phyloP scores from a whole-genome alignment of 2,329 filamentous ascomycete species.

The Xylaria multiplex region DNA sequence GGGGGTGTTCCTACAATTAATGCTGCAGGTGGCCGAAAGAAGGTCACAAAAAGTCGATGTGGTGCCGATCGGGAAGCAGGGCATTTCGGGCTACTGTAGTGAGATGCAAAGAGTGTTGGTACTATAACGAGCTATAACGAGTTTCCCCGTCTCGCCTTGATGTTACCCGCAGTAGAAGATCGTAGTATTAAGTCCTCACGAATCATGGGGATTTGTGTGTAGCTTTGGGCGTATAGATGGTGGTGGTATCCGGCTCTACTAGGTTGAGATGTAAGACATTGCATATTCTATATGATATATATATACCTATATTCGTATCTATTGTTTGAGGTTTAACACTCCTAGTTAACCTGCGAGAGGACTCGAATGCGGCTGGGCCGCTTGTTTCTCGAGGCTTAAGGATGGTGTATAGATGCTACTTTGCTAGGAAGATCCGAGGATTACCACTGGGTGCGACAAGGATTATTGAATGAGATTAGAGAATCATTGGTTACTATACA shows the following conservation, averaged over 20 bases:
- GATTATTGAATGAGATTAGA: slow-evolving; percentile 15
- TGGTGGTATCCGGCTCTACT: slow-evolving; percentile 12
- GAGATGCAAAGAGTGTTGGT: not conserved
- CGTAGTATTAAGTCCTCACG: slow-evolving; percentile 4
- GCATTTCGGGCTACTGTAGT: slow-evolving; percentile 23
- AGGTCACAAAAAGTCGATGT: slow-evolving; percentile 26
- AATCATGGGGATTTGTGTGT: slow-evolving; percentile 11
- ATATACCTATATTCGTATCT: slow-evolving; percentile 1
- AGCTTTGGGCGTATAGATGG: slow-evolving; percentile 6
- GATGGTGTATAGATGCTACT: slow-evolving; percentile 35
- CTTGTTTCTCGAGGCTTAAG: slow-evolving; percentile 23
- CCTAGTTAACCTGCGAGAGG: slow-evolving; percentile 4
- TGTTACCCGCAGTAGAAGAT: slow-evolving; percentile 8
- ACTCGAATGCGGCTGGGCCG: slow-evolving; percentile 16
- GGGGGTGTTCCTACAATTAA: slow-evolving; percentile 28
- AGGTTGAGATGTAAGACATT: slow-evolving; percentile 23
- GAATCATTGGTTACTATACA: slow-evolving; percentile 15
- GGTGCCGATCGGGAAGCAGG: slow-evolving; percentile 32
- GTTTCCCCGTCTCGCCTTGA: slow-evolving; percentile 4
- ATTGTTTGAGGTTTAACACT: slow-evolving; percentile 10
- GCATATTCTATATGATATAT: slow-evolving; percentile 3
- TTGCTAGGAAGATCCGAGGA: slow-evolving; percentile 15
- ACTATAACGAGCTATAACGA: slow-evolving; percentile 7
- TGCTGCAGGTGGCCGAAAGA: slow-evolving; percentile 35
- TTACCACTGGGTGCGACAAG: slow-evolving; percentile 20